These are phyloP conservation scores for Tephrocybe sp. DNA, from an alignment of 768 basidiomycete species.

Conservation along the genomic window DNA sequence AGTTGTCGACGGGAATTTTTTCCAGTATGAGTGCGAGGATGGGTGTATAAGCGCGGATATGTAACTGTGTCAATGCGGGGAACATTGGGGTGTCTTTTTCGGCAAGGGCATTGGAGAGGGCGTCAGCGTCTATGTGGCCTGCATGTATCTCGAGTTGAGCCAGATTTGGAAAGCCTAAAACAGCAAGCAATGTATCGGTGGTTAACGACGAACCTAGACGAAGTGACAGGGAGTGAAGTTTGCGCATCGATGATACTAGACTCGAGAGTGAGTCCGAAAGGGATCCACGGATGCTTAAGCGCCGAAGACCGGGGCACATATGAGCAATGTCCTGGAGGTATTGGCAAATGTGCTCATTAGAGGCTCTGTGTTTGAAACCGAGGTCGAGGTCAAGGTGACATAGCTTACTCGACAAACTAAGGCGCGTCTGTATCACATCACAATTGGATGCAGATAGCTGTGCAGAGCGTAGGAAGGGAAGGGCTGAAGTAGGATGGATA, in stretches of 20 bases:
- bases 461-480: slow-evolving; percentile 26
- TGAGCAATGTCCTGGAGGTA: slow-evolving; percentile 27
- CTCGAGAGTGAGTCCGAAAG: slow-evolving; percentile 26
- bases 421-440: slow-evolving; percentile 21
- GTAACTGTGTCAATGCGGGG: slow-evolving; percentile 34
- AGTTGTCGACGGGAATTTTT: slow-evolving; percentile 26
- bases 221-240: slow-evolving; percentile 35
- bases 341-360: slow-evolving; percentile 19
- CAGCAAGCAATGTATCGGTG: slow-evolving; percentile 30
- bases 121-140: slow-evolving; percentile 29
- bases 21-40: slow-evolving; percentile 33
- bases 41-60: slow-evolving; percentile 34
- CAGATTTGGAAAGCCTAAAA: slow-evolving; percentile 35
- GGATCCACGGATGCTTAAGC: slow-evolving; percentile 37
- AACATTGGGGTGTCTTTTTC: slow-evolving; percentile 23
- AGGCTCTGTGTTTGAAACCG: slow-evolving; percentile 29
- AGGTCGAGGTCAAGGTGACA: slow-evolving; percentile 35
- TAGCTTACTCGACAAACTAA: slow-evolving; percentile 33
- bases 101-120: slow-evolving; percentile 17
- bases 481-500: slow-evolving; percentile 7
- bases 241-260: slow-evolving; percentile 28
- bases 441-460: slow-evolving; percentile 26
- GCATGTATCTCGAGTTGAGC: slow-evolving; percentile 43
- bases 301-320: slow-evolving; percentile 28
- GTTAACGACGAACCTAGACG: slow-evolving; percentile 36